Base-by-base conservation (phyloP, 257 asterid species). In the Solanum pimpinellifolium region DNA sequence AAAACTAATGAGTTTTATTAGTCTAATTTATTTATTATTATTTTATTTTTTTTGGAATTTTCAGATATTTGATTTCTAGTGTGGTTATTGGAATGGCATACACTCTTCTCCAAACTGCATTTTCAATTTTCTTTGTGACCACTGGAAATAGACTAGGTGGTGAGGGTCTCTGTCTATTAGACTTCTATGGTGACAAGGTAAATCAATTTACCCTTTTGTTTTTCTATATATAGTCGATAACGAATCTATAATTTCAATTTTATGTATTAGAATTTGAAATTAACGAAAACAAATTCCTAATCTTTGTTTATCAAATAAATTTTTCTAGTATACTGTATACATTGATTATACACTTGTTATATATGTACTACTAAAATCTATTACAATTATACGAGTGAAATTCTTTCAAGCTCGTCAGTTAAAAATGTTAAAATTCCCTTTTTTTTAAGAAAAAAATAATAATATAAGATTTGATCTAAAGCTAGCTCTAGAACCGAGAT, bases 121-220 rank as follows among this genome's bases (percentile, higher is more conserved):
- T 93, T 80, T 80, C 93, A 44, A 85, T 93, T 65, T 89, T 74
- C 29, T 75, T 78, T 33, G 92, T 92, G 72, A 88, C 75, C 89
- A 87, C 92, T 2, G 94, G 95, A 31, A 92, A 93, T 86, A 90
- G 91, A n/a, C 10, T 92, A 49, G 93, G 93, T 2, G 95, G 92
- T 16, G 93, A 89, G 20, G 89, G 83, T 44, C 15, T 91, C 25
- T 39, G 75, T 9, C 78, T 85, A 41, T 35, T 91, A 69, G 94
- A 92, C 60, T 92, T 93, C 83, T 92, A 88, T 21, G 93, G 90
- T 9, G 95, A 93, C 85, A 91, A 90, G 93, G 95, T 91, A 74
- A 4, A 8, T 56, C 3, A 15, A 31, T 62, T 20, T 18, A 56
- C 21, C 13, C 11, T 15, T 6, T 14, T 9, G n/a, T 23, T 4